These are phyloP conservation scores for Meripilus lineatus DNA, from an alignment of 1,284 basidiomycete genomes.

Conservation along the genomic window DNA sequence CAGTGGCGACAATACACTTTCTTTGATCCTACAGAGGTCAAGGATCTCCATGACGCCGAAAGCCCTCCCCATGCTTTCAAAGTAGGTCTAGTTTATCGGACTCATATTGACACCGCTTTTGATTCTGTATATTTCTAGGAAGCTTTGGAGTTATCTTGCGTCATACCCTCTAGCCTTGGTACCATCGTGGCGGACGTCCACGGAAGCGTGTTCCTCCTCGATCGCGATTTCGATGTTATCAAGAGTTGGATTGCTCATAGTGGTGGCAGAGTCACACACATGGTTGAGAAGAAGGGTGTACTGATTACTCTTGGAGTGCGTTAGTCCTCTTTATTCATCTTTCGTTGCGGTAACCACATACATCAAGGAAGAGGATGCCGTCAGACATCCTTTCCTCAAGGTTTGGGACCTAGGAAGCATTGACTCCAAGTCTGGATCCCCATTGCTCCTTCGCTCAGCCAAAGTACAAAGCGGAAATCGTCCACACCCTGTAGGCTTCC, in stretches of 20 bases:
- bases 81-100: slow-evolving; percentile 31
- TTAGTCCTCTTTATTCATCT: slow-evolving; percentile 13
- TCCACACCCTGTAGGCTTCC: slow-evolving; percentile 69
- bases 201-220: slow-evolving; percentile 73
- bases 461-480: slow-evolving; percentile 75
- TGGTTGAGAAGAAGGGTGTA: slow-evolving; percentile 74
- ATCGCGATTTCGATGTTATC: slow-evolving; percentile 69
- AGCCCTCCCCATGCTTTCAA: slow-evolving; percentile 75
- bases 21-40: slow-evolving; percentile 72
- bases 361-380: slow-evolving; percentile 73
- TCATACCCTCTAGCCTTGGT: slow-evolving; percentile 56
- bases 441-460: slow-evolving; percentile 69
- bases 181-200: slow-evolving; percentile 78
- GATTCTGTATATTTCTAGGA: slow-evolving; percentile 38
- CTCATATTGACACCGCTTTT: slow-evolving; percentile 1
- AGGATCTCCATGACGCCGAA: slow-evolving; percentile 74
- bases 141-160: slow-evolving; percentile 67
- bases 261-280: slow-evolving; percentile 76
- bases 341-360: slow-evolving; percentile 11
- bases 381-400: slow-evolving; percentile 76
- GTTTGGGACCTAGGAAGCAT: slow-evolving; percentile 82
- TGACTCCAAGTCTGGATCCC: slow-evolving; percentile 69
- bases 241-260: slow-evolving; percentile 77
- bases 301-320: slow-evolving; percentile 82
- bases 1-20: slow-evolving; percentile 86